phyloP scores from a whole-genome alignment of 768 basidiomycete species.

The Calocera viscosa region DNA sequence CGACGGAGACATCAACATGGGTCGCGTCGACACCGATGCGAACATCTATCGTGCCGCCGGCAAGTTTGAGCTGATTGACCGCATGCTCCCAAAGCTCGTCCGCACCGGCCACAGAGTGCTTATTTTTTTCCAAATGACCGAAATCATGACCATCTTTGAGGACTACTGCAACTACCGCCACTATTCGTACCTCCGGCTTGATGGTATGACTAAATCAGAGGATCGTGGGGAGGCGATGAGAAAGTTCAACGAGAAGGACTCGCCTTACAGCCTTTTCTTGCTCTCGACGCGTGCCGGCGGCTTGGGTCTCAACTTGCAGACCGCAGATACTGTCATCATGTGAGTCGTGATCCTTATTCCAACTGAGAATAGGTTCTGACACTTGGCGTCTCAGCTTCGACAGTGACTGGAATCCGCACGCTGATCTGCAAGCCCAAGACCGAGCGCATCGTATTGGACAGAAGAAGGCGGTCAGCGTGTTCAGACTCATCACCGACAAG shows the following conservation, averaged over 20 bases:
- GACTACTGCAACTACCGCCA: slow-evolving; percentile 28
- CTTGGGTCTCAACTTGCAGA: slow-evolving; percentile 34
- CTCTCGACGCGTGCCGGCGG: slow-evolving; percentile 31
- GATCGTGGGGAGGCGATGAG: slow-evolving; percentile 26
- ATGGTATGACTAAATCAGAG: slow-evolving; percentile 30
- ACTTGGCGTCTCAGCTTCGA: slow-evolving; percentile 24
- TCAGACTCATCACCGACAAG: slow-evolving; percentile 32
- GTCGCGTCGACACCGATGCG: slow-evolving; percentile 25
- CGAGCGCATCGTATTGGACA: slow-evolving; percentile 38
- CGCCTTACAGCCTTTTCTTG: slow-evolving; percentile 30
- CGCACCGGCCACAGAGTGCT: slow-evolving; percentile 32
- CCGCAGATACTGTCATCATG: slow-evolving; percentile 34
- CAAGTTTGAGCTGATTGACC: slow-evolving; percentile 36
- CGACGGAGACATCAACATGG: slow-evolving; percentile 30
- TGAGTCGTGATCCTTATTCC: slow-evolving; percentile 15
- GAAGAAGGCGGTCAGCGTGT: slow-evolving; percentile 37
- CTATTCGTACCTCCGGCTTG: slow-evolving; percentile 28
- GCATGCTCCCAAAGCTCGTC: slow-evolving; percentile 35
- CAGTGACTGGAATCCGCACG: slow-evolving; percentile 35
- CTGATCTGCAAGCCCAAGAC: slow-evolving; percentile 37
- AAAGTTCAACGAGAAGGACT: slow-evolving; percentile 30
- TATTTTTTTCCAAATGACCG: slow-evolving; percentile 40
- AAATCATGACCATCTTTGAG: slow-evolving; percentile 26
- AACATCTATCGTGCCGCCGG: slow-evolving; percentile 30
- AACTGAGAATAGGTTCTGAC: not conserved